A percentile compares a stretch with the other conserved stretches of the same genome.
Conservation (phyloP, 768 basidiomycete species). For the Phaeotremella fagi region DNA sequence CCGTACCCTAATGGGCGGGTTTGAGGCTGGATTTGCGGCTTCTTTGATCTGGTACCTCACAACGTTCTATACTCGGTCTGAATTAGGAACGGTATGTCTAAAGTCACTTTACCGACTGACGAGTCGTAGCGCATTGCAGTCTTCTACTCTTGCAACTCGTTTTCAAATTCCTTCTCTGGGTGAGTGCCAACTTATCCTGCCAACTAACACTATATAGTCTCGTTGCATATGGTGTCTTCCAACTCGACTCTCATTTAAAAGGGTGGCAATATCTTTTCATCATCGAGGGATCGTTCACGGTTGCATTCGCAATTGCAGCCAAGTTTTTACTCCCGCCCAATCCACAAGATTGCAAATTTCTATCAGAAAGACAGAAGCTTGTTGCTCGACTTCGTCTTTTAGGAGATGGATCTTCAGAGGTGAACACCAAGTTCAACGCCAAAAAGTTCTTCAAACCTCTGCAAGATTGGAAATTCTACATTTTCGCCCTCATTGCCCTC, state of each 20-base stretch:
- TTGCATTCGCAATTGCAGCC: slow-evolving; percentile 52
- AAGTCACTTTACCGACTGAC: too few relatives aligned
- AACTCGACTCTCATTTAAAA: slow-evolving; percentile 51
- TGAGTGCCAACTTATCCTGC: too few relatives aligned
- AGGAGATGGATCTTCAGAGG: slow-evolving; percentile 52
- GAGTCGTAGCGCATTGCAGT: slow-evolving; percentile 53
- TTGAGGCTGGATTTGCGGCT: slow-evolving; percentile 27
- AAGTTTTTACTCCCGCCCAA: slow-evolving; percentile 42
- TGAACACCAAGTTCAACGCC: slow-evolving; percentile 48
- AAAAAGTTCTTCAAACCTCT: slow-evolving; percentile 23
- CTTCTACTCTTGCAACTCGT: slow-evolving; percentile 51
- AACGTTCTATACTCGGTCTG: slow-evolving; percentile 55
- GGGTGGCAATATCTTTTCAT: slow-evolving; percentile 57
- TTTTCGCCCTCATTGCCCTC: slow-evolving; percentile 21
- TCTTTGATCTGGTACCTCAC: slow-evolving; percentile 53
- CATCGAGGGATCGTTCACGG: slow-evolving; percentile 52
- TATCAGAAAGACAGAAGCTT: slow-evolving; percentile 17
- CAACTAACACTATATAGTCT: too few relatives aligned
- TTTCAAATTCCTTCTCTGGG: slow-evolving; percentile 28
- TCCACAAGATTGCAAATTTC: slow-evolving; percentile 4
- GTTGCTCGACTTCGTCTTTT: slow-evolving; percentile 49
- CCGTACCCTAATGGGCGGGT: slow-evolving; percentile 20
- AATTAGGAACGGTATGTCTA: too few relatives aligned
- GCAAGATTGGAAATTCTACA: slow-evolving; percentile 20
- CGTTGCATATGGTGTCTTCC: slow-evolving; percentile 56